phyloP scores from a whole-genome alignment of 345 rosid genomes.

The Murraya koenigii region DNA sequence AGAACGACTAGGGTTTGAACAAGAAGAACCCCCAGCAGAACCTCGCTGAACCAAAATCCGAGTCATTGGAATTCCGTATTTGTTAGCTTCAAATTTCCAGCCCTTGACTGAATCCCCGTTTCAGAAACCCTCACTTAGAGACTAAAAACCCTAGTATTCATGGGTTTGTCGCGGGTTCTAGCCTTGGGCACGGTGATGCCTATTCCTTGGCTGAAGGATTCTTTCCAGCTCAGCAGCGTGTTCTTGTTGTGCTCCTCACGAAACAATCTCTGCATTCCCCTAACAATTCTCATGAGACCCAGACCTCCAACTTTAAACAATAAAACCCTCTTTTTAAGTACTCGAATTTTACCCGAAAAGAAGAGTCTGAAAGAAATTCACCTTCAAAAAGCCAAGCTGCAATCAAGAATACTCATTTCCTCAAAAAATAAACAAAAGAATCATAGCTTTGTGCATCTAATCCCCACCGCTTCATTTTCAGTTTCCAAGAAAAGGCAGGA shows the following conservation, averaged over 20 bases:
- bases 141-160: constrained; percentile 31
- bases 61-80: constrained; percentile 50
- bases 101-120: constrained; percentile 14
- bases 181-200: constrained; percentile 81
- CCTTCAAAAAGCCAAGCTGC: constrained; percentile 56
- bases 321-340: constrained; percentile 56
- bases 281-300: constrained; percentile 91
- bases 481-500: constrained; percentile 13
- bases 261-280: constrained; percentile 98
- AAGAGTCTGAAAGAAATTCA: constrained; percentile 28
- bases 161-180: constrained; percentile 77
- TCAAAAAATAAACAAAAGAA: constrained; percentile 26
- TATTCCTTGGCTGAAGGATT: constrained; percentile 80
- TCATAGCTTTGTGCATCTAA: background rate
- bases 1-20: constrained; percentile 73
- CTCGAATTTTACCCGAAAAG: constrained; percentile 46
- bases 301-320: constrained; percentile 62
- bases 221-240: constrained; percentile 64
- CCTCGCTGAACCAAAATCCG: constrained; percentile 94
- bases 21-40: constrained; percentile 66
- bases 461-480: background rate
- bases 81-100: constrained; percentile 19
- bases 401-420: constrained; percentile 37
- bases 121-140: constrained; percentile 35
- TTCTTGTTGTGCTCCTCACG: constrained; percentile 52